phyloP scores from a whole-genome alignment of 1,284 basidiomycete species.

The Fomitopsis schrenkii region DNA sequence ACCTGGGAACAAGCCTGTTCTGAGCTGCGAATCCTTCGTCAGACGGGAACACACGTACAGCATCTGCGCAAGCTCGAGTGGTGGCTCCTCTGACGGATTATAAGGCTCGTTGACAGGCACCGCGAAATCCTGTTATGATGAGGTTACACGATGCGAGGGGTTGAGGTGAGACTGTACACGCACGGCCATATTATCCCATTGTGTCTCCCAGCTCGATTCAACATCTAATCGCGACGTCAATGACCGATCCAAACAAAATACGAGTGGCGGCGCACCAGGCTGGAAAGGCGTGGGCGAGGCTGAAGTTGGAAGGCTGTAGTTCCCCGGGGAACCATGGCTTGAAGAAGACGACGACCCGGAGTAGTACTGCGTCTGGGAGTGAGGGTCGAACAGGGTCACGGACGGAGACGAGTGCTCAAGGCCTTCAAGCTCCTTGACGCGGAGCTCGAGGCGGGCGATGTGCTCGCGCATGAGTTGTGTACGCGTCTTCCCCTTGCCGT shows the following conservation, averaged over 20 bases:
- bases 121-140: conserved; percentile 33
- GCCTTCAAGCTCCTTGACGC: conserved; percentile 40
- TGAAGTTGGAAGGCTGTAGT: conserved; percentile 51
- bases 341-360: conserved; percentile 65
- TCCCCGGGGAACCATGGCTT: conserved; percentile 52
- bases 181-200: conserved; percentile 22
- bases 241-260: conserved; percentile 10
- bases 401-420: conserved; percentile 31
- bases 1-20: conserved; percentile 31
- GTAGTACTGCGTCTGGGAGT: conserved; percentile 27
- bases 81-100: conserved; percentile 47
- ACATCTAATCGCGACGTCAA: conserved; percentile 15
- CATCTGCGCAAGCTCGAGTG: conserved; percentile 59
- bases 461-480: conserved; percentile 44
- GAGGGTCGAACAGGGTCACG: conserved; percentile 35
- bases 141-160: neutral
- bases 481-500: conserved; percentile 42
- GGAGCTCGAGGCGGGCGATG: conserved; percentile 35
- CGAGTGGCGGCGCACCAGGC: conserved; percentile 13
- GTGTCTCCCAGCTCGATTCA: conserved; percentile 22
- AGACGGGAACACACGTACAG: conserved; percentile 42
- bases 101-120: conserved; percentile 46
- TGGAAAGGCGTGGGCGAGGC: conserved; percentile 55
- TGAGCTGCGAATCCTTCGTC: conserved; percentile 4
- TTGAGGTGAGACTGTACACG: conserved; percentile 4